These are phyloP conservation scores for Xerocomus potaroensis DNA, from an alignment of 768 basidiomycete genomes.

Conservation along the genomic window DNA sequence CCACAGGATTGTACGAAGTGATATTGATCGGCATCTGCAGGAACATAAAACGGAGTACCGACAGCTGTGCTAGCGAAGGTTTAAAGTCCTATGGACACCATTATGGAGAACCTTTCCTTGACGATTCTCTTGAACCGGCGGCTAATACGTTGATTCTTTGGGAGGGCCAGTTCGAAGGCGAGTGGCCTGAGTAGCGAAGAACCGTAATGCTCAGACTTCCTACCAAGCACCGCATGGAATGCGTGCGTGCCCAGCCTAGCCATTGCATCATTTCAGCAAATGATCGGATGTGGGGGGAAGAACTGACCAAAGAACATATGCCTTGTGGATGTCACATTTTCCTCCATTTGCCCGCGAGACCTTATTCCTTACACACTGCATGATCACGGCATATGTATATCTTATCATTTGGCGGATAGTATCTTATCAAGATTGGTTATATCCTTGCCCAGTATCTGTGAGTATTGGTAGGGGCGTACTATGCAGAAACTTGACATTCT, in stretches of 20 bases:
- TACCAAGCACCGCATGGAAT: constrained; percentile 61
- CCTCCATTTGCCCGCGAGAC: constrained; percentile 37
- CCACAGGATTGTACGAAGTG: too few species aligned
- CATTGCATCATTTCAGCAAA: constrained; percentile 3
- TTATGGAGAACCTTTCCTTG: constrained; percentile 24
- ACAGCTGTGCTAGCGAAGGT: not conserved
- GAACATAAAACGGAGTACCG: not conserved
- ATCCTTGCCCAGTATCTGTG: not conserved
- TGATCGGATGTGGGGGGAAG: not conserved
- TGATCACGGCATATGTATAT: constrained; percentile 51
- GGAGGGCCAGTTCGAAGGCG: constrained; percentile 45
- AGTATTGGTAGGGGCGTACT: constrained; percentile 36
- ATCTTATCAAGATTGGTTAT: constrained; percentile 36
- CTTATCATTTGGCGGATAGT: constrained; percentile 58
- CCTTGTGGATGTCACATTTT: constrained; percentile 44
- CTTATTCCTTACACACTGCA: constrained; percentile 40
- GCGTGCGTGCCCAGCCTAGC: constrained; percentile 78
- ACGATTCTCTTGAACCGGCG: constrained; percentile 46
- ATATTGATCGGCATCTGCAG: not conserved
- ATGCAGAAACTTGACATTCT: constrained; percentile 47
- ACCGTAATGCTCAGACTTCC: constrained; percentile 47
- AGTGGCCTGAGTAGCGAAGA: constrained; percentile 45
- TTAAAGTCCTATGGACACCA: constrained; percentile 23
- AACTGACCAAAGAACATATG: constrained; percentile 58
- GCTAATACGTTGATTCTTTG: constrained; percentile 40